A percentile compares a stretch with the other conserved stretches of the same genome.
phyloP scores from a whole-genome alignment of 371 early-diverging fungal genomes.

The Basidiobolus meristosporus region DNA sequence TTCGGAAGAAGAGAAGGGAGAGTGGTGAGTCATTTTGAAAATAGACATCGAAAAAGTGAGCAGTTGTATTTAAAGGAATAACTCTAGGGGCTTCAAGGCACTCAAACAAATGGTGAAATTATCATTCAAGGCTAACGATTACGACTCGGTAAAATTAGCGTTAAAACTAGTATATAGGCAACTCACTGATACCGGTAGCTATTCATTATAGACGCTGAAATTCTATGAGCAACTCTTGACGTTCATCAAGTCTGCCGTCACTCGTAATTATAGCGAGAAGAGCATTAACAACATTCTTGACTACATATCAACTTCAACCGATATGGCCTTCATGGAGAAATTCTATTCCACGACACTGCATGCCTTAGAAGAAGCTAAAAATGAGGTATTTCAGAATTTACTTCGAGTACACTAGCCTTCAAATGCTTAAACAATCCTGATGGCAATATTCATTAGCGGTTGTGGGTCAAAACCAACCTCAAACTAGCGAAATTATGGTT shows the following conservation, averaged over 20 bases:
- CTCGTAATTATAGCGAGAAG: slow-evolving; percentile 88
- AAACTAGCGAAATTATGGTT: slow-evolving; percentile 81
- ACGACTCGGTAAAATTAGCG: slow-evolving; percentile 26
- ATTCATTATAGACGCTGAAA: slow-evolving; percentile 32
- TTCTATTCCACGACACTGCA: slow-evolving; percentile 67
- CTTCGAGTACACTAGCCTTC: background rate
- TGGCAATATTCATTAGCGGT: slow-evolving; percentile 17
- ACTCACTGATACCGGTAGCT: background rate
- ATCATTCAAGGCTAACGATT: slow-evolving; percentile 39
- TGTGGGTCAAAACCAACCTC: slow-evolving; percentile 81
- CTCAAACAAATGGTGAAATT: slow-evolving; percentile 87
- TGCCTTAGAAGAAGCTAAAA: slow-evolving; percentile 52
- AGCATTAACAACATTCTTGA: slow-evolving; percentile 89
- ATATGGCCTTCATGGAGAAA: slow-evolving; percentile 60
- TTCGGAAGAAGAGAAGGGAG: slow-evolving; percentile 62
- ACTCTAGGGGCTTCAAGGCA: slow-evolving; percentile 79
- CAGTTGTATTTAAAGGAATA: too few relatives aligned
- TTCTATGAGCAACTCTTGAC: slow-evolving; percentile 61
- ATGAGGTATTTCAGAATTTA: slow-evolving; percentile 39
- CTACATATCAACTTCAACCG: slow-evolving; percentile 47
- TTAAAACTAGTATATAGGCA: too few relatives aligned
- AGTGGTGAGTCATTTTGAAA: slow-evolving; percentile 34
- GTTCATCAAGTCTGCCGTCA: slow-evolving; percentile 62
- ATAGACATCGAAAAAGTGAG: too few relatives aligned
- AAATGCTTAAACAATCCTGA: background rate